Conservation (phyloP, 306 rosid species). For the Cucumis melo region DNA sequence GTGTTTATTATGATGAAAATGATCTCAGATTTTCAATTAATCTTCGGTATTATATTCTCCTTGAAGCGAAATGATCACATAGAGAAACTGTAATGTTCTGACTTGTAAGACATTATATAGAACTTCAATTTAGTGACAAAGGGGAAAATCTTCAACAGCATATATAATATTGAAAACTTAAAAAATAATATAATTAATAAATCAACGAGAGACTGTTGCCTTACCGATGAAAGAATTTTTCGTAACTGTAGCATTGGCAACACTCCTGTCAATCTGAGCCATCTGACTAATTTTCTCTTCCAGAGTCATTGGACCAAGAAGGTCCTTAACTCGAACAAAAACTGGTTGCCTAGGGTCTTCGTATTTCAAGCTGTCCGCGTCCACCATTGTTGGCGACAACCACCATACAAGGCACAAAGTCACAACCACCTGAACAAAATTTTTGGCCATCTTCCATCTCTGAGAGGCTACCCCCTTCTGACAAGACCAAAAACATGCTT, state of each 20-base stretch:
- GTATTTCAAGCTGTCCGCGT: constrained; percentile 47
- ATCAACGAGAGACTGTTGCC: not conserved
- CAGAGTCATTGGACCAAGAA: constrained; percentile 57
- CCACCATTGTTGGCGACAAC: constrained; percentile 33
- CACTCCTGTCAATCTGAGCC: constrained; percentile 81
- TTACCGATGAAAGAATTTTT: constrained; percentile 57
- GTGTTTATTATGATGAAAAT: no score
- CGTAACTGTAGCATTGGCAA: constrained; percentile 53
- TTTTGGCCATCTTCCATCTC: constrained; percentile 26
- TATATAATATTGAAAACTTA: no score
- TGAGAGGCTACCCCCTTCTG: constrained; percentile 16
- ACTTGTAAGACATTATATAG: no score
- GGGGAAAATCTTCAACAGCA: no score
- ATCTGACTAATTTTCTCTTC: constrained; percentile 97
- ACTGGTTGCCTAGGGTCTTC: constrained; percentile 58
- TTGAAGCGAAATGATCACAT: no score
- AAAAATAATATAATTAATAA: no score
- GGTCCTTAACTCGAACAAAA: constrained; percentile 52
- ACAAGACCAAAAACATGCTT: constrained; percentile 5
- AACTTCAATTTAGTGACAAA: no score
- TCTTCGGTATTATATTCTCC: no score
- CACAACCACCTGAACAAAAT: constrained; percentile 18
- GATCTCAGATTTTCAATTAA: no score
- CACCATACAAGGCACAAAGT: constrained; percentile 34
- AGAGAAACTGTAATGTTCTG: no score